Evolutionary conservation across 805 yeast genomes (phyloP).

Genomic region (Wickerhamiella qilinensis): DNA sequence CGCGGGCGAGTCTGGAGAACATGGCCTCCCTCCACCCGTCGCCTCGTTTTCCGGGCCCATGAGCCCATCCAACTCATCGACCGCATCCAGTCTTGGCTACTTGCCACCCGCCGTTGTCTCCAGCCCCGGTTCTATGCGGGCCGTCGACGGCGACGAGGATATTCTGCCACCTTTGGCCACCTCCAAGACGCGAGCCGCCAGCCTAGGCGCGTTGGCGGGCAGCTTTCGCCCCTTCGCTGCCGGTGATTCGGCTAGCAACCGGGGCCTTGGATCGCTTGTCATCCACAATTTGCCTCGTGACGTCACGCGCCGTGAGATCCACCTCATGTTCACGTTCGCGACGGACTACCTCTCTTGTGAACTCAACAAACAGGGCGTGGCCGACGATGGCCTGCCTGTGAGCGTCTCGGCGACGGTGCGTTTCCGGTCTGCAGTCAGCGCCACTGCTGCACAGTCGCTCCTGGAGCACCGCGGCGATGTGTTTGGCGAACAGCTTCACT

Average conservation of each 20-base stretch:
- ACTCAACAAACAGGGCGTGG: slow-evolving; percentile 13
- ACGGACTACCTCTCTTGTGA: slow-evolving; percentile 23
- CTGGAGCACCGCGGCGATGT: slow-evolving; percentile 19
- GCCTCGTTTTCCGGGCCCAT: not conserved
- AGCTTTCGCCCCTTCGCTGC: slow-evolving; percentile 3
- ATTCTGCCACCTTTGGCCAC: slow-evolving; percentile 5
- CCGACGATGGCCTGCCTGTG: slow-evolving; percentile 15
- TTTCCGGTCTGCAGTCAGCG: slow-evolving; percentile 18
- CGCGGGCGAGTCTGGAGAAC: not conserved
- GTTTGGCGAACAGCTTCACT: slow-evolving; percentile 8
- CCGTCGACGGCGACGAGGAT: slow-evolving; percentile 2
- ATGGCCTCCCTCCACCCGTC: not conserved
- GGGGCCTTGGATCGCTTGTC: slow-evolving; percentile 10
- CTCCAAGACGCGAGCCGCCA: slow-evolving; percentile 3
- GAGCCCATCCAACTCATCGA: too few species aligned
- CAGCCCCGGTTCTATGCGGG: not conserved
- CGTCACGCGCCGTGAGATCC: slow-evolving; percentile 23
- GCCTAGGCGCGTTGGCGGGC: slow-evolving; percentile 5
- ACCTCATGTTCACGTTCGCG: slow-evolving; percentile 25
- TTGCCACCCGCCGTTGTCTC: not conserved
- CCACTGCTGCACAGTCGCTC: slow-evolving; percentile 17
- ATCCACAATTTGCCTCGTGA: slow-evolving; percentile 24
- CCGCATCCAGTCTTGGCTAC: too few species aligned
- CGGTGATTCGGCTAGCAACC: not conserved
- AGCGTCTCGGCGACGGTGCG: slow-evolving; percentile 16